Evolutionary conservation across 2,329 filamentous ascomycete genomes (phyloP).

Genomic region (Escovopsis sp.): DNA sequence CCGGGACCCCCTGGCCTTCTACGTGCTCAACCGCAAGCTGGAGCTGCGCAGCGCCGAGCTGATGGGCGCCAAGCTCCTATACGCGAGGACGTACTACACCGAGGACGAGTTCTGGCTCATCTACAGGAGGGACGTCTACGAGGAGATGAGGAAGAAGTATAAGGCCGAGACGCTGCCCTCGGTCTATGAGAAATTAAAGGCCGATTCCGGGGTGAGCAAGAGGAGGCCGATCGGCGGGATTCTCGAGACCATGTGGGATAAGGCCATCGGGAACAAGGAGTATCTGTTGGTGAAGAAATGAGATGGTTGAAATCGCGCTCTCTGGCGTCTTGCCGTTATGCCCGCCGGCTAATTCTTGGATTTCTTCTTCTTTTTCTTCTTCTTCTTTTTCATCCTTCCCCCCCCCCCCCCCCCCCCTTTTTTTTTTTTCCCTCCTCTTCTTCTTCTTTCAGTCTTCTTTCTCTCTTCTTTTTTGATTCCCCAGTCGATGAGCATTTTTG

Average conservation of each 20-base stretch:
- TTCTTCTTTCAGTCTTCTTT: no score
- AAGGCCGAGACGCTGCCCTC: slow-evolving; percentile 30
- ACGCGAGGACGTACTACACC: slow-evolving; percentile 39
- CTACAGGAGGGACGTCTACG: slow-evolving; percentile 34
- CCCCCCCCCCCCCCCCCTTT: no score
- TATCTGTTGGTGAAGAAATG: slow-evolving; percentile 14
- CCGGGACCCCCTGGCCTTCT: slow-evolving; percentile 22
- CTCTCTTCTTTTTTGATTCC: no score
- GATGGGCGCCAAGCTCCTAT: slow-evolving; percentile 40
- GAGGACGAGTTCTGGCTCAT: slow-evolving; percentile 39
- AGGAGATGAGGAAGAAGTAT: slow-evolving; percentile 32
- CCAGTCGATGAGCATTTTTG: no score
- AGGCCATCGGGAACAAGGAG: slow-evolving; percentile 14
- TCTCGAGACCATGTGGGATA: slow-evolving; percentile 17
- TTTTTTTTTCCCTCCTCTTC: no score
- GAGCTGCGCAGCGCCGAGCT: slow-evolving; percentile 33
- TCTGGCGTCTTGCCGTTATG: no score
- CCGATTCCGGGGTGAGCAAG: slow-evolving; percentile 14
- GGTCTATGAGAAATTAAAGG: slow-evolving; percentile 38
- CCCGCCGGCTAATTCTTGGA: no score
- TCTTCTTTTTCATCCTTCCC: no score
- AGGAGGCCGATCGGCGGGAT: slow-evolving; percentile 13
- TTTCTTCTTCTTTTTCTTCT: no score
- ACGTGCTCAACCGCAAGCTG: slow-evolving; percentile 31
- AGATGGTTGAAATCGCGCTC: no score